Evolutionary conservation across 2,329 filamentous ascomycete genomes (phyloP).

Genomic region (Fusarium duplospermum): DNA sequence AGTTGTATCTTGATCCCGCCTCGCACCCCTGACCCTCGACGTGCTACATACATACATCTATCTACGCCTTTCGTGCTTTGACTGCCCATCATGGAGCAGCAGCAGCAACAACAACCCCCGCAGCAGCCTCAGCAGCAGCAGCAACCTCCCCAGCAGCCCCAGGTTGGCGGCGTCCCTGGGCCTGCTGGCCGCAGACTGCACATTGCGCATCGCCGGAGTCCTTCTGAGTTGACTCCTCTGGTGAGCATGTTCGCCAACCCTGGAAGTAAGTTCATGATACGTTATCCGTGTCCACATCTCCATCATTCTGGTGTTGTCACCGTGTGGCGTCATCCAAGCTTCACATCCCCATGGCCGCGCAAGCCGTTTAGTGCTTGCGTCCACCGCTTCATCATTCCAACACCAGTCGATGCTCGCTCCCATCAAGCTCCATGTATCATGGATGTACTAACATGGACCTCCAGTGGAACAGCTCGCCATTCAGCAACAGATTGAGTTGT

Average conservation of each 20-base stretch:
- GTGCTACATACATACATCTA: conserved; percentile 42
- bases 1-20: conserved; percentile 37
- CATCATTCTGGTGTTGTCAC: neutral
- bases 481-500: conserved; percentile 96
- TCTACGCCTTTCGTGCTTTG: conserved; percentile 49
- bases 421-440: conserved; percentile 4
- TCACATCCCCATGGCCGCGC: neutral
- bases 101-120: conserved; percentile 62
- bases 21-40: conserved; percentile 51
- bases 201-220: conserved; percentile 96
- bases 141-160: conserved; percentile 60
- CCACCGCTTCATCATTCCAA: neutral
- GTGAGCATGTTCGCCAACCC: conserved; percentile 88
- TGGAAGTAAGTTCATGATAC: conserved; percentile 65
- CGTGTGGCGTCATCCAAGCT: conserved; percentile 10
- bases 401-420: neutral
- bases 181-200: conserved; percentile 90
- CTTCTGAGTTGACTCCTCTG: conserved; percentile 94
- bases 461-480: conserved; percentile 97
- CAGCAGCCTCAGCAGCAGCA: conserved; percentile 65
- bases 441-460: conserved; percentile 35
- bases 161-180: conserved; percentile 71
- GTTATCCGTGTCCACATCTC: conserved; percentile 6
- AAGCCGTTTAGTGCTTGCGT: neutral
- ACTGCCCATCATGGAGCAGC: conserved; percentile 69